A percentile compares a stretch with the other conserved stretches of the same genome.
Evolutionary conservation across 768 basidiomycete species (phyloP).

Genomic region (Pulveroboletus sp.): DNA sequence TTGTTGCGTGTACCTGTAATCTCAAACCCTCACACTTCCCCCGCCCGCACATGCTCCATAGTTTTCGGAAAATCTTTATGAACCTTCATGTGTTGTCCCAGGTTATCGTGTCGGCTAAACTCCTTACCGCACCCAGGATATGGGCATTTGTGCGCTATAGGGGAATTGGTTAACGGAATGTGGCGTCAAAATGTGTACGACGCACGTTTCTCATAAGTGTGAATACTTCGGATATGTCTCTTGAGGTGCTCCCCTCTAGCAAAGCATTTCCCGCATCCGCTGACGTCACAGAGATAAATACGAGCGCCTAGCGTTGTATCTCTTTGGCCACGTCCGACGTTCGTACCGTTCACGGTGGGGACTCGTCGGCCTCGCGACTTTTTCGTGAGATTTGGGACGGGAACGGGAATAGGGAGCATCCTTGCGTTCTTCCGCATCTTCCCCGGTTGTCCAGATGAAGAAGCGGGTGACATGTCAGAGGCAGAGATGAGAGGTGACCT

Average conservation of each 20-base stretch:
- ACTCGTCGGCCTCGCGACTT: slow-evolving; percentile 66
- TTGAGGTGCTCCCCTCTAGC: slow-evolving; percentile 87
- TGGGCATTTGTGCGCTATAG: slow-evolving; percentile 72
- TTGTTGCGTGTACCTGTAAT: slow-evolving; percentile 5
- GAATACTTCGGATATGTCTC: slow-evolving; percentile 82
- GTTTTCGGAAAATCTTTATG: slow-evolving; percentile 44
- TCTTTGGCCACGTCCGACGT: slow-evolving; percentile 27
- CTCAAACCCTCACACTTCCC: slow-evolving; percentile 17
- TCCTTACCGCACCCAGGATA: slow-evolving; percentile 77
- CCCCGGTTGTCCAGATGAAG: slow-evolving; percentile 21
- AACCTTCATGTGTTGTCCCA: slow-evolving; percentile 84
- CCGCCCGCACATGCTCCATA: slow-evolving; percentile 24
- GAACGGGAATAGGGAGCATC: slow-evolving; percentile 50
- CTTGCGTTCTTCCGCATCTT: slow-evolving; percentile 35
- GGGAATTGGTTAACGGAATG: slow-evolving; percentile 6
- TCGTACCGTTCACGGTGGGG: slow-evolving; percentile 43
- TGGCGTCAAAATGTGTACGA: slow-evolving; percentile 5
- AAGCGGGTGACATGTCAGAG: slow-evolving; percentile 25
- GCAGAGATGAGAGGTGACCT: slow-evolving; percentile 30
- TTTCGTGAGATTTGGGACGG: slow-evolving; percentile 65
- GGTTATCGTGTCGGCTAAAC: slow-evolving; percentile 84
- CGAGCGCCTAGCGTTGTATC: slow-evolving; percentile 39
- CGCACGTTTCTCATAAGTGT: slow-evolving; percentile 91
- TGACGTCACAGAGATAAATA: slow-evolving; percentile 71
- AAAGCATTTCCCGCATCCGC: slow-evolving; percentile 85